Evolutionary conservation across 768 basidiomycete species (phyloP), one percentile per base, ranked within the genome.

Genomic region (Boletus eberwhitei): DNA sequence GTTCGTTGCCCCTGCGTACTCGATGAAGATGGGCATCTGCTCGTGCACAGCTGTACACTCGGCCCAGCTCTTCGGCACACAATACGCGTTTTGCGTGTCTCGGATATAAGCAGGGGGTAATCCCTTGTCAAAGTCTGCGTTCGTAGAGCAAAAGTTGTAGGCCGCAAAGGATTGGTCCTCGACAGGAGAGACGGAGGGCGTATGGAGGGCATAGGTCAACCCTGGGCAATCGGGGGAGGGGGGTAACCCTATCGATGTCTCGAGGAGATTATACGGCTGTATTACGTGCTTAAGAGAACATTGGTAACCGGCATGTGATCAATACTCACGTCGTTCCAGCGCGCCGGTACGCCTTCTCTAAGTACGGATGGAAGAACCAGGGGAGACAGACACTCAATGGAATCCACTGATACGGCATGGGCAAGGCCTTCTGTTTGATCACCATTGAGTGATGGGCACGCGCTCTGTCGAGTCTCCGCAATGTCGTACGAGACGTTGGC

Each of bases 221-320:
- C 54, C 52, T 0, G 66, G 42, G 39, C 61, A 70, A 16, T 68
- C 60, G 14, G 58, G 51, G 0, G 68, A 45, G 5, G 65, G 66
- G 5, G 65, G 65, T 19, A 66, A 17, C 26, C 68, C 70, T n/a
- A 63, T 61, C 12, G 67, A 65, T 31, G 67, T 69, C 55, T 68
- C 68, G 38, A 70, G 66, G 61, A 70, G 69, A 61, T 70, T 70
- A 31, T 66, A 72, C 45, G 69, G 66, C 69, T 70, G 53, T 54
- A 26, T 67, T 67, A 61, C 59, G 58, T 62, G 45, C 36, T 64
- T 53, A 55, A 32, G 14, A 52, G 19, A 34, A 43, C 44, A 48
- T 40, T 19, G 29, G 60, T 53, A 67, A 50, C 41, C 34, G 50
- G 49, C 32, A 45, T 47, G 43, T 26, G 50, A 57, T 48, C 22